phyloP scores from a whole-genome alignment of 805 yeast genomes.

The Metschnikowia cerradonensis region DNA sequence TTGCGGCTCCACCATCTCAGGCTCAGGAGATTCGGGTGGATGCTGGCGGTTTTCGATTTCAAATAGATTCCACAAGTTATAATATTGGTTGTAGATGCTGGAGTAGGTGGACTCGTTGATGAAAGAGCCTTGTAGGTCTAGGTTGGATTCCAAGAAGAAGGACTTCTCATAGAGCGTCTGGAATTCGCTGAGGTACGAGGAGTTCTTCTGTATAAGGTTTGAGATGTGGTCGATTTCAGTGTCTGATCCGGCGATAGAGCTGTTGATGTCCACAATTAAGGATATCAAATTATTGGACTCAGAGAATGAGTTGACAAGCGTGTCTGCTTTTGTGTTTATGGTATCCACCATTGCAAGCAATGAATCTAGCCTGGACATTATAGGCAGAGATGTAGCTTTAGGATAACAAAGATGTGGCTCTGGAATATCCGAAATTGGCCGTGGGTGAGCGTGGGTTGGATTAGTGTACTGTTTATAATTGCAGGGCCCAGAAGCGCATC shows the following conservation, averaged over 20 bases:
- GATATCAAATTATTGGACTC: slow-evolving; percentile 24
- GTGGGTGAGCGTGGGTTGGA: background rate
- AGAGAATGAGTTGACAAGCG: slow-evolving; percentile 19
- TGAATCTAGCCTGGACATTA: slow-evolving; percentile 25
- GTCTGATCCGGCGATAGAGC: slow-evolving; percentile 25
- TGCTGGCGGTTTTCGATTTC: slow-evolving; percentile 7
- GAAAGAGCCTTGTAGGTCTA: slow-evolving; percentile 27
- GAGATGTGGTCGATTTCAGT: slow-evolving; percentile 26
- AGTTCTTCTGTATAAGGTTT: slow-evolving; percentile 22
- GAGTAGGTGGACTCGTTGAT: slow-evolving; percentile 31
- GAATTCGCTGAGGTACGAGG: slow-evolving; percentile 22
- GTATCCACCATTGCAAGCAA: slow-evolving; percentile 30
- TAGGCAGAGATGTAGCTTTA: background rate
- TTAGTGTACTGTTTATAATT: background rate
- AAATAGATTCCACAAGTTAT: slow-evolving; percentile 20
- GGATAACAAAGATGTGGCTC: background rate
- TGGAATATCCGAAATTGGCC: too few species aligned
- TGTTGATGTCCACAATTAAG: slow-evolving; percentile 19
- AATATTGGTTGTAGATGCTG: slow-evolving; percentile 28
- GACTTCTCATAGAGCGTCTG: slow-evolving; percentile 30
- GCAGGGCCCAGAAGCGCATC: background rate
- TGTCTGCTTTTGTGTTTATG: slow-evolving; percentile 26
- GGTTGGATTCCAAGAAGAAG: slow-evolving; percentile 31
- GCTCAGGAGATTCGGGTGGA: background rate
- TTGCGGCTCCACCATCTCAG: background rate